phyloP scores from a whole-genome alignment of 345 rosid genomes.

The Zanthoxylum bungeanum region DNA sequence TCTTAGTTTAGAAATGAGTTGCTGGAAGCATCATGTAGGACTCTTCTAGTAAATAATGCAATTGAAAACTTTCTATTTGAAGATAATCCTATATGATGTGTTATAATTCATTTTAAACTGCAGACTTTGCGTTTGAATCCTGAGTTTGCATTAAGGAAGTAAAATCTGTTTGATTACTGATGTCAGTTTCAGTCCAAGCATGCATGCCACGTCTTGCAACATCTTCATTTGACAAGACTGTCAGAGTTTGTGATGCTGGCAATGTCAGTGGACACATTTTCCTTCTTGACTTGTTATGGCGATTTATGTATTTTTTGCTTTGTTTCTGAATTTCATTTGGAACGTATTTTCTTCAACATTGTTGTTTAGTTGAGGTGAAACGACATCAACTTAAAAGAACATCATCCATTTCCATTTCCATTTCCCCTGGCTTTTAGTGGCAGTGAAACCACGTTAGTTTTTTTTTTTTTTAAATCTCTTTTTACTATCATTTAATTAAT shows the following conservation, averaged over 20 bases:
- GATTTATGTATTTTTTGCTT: neutral
- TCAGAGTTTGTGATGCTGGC: constrained; percentile 98
- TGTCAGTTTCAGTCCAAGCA: constrained; percentile 91
- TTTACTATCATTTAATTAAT: too few relatives aligned
- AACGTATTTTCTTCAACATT: constrained; percentile 1
- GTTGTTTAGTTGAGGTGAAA: neutral
- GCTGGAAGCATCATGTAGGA: neutral
- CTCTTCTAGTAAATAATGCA: neutral
- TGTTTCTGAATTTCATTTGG: neutral
- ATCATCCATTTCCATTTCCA: neutral
- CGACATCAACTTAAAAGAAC: neutral
- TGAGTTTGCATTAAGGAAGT: too few relatives aligned
- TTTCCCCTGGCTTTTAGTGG: neutral
- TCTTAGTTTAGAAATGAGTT: neutral
- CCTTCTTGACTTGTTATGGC: constrained; percentile 6
- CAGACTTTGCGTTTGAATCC: too few relatives aligned
- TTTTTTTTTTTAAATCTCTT: too few relatives aligned
- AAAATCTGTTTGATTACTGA: constrained; percentile 91
- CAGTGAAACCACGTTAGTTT: neutral
- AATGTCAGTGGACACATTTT: constrained; percentile 48
- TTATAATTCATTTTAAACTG: too few relatives aligned
- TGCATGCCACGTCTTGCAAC: constrained; percentile 90
- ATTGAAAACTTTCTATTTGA: constrained; percentile 5
- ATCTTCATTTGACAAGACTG: constrained; percentile 94
- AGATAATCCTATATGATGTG: constrained; percentile 10